These are phyloP conservation scores for Mitragyna speciosa DNA, from an alignment of 257 asterid genomes.

Conservation along the genomic window DNA sequence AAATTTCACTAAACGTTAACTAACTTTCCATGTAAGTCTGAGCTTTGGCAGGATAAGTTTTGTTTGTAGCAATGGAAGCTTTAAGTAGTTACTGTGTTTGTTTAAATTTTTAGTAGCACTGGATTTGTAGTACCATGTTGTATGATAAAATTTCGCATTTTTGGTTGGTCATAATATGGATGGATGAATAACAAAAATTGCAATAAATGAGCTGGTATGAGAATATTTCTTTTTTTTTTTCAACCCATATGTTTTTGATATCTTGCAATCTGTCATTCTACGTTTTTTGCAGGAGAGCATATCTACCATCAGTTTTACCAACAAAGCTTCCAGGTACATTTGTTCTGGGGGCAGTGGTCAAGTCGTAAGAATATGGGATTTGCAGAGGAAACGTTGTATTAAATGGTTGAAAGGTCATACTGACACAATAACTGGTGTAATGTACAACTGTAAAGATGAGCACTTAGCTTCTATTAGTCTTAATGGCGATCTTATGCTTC, in stretches of 20 bases:
- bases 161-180: background rate
- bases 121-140: background rate
- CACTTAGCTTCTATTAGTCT: conserved; percentile 95
- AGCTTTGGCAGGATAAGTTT: background rate
- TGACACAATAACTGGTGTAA: conserved; percentile 77
- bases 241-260: background rate
- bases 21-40: background rate
- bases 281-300: conserved; percentile 56
- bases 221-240: background rate
- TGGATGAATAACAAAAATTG: background rate
- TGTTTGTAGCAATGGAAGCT: background rate
- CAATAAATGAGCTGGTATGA: background rate
- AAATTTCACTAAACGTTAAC: background rate
- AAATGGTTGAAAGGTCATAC: conserved; percentile 98
- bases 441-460: conserved; percentile 98
- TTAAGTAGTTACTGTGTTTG: background rate
- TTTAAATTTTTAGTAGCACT: background rate
- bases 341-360: conserved; percentile 97
- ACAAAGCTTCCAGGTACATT: conserved; percentile 86
- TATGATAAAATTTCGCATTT: background rate
- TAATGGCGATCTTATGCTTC: conserved; percentile 91
- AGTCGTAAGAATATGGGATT: conserved; percentile 95
- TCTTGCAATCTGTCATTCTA: background rate
- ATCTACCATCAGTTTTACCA: conserved; percentile 88
- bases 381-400: conserved; percentile 88